phyloP scores from a whole-genome alignment of 78 protist species.

The Mantamonas sphyraenae region DNA sequence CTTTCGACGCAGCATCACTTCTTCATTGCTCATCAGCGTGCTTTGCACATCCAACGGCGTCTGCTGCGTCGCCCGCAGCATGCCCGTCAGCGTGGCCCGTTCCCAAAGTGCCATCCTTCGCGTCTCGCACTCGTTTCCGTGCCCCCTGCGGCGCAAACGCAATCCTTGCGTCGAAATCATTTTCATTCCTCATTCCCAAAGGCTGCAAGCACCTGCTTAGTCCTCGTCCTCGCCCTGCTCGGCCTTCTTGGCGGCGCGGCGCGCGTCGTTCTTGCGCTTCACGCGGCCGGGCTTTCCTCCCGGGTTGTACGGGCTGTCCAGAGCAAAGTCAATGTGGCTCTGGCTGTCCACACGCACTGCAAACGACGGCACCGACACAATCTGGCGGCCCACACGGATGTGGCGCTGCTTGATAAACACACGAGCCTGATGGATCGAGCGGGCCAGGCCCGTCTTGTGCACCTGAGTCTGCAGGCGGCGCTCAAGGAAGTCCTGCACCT shows the following conservation, averaged over 20 bases:
- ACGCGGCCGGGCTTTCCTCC: conserved; percentile 94
- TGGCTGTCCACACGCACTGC: conserved; percentile 93
- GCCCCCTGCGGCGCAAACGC: too few relatives aligned
- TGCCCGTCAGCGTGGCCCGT: too few relatives aligned
- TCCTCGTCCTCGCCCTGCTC: conserved; percentile 26
- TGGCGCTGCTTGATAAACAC: conserved; percentile 96
- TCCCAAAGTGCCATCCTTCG: too few relatives aligned
- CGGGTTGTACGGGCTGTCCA: conserved; percentile 77
- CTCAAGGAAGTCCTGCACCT: conserved; percentile 90
- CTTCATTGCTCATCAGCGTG: too few relatives aligned
- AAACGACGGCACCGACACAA: conserved; percentile 97
- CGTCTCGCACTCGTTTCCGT: too few relatives aligned
- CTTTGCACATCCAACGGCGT: too few relatives aligned
- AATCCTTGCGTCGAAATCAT: too few relatives aligned
- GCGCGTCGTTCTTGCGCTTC: conserved; percentile 58
- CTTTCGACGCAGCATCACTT: too few relatives aligned
- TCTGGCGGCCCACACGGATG: conserved; percentile 98
- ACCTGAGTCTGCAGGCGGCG: conserved; percentile 99
- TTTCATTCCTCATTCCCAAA: too few relatives aligned
- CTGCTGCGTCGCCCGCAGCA: too few relatives aligned
- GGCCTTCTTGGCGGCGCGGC: conserved; percentile 3
- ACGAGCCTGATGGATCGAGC: conserved; percentile 99
- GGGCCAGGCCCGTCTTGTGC: conserved; percentile 87
- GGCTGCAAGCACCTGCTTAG: too few relatives aligned
- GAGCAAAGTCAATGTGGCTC: conserved; percentile 92